Evolutionary conservation across 2,329 filamentous ascomycete species (phyloP), one percentile per base, ranked within the genome.

Genomic region (Aspergillus sp.): DNA sequence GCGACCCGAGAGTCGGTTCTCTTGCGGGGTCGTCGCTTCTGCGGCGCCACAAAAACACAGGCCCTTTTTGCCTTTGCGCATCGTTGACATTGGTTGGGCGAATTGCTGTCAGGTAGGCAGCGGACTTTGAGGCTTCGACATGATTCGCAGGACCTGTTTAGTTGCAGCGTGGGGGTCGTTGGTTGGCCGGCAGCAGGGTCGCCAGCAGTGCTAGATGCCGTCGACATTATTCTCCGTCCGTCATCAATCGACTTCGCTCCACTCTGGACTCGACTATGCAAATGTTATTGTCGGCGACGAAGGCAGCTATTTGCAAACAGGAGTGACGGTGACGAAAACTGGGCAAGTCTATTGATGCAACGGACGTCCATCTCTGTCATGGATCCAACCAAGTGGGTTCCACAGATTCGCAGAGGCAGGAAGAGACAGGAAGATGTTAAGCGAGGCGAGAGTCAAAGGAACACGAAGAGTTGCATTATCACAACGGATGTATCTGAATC

Each of bases 71-170:
- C 64, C 54, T 68, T 71, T 9, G 61, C 61, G 50, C 68, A 71
- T 61, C 68, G 60, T 56, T 70, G 68, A 41, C 68, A 71, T 49
- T 69, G 66, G 40, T 65, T 69, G n/a, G 66, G 60, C 16, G 61
- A 61, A 42, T 54, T 50, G 42, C 59, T 60, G 41, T 63, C 67
- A 16, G 68, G 68, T 7, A 71, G 58, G 55, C 68, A 71, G 46
- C 68, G 68, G 8, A 71, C 68, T 54, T 71, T 71, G 13, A 71
- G 58, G 26, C 63, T 65, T 55, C 68, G 63, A 36, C 68, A 71
- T 6, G 68, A 69, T 60, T 71, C 68, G 48, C 68, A 71, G 8
- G 68, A 71, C 40, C 68, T 60, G 46, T 71, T 71, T 26, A 71
- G 54, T 54, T 69, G 68, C 49, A 58, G 64, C 36, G 62, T 41